These are phyloP conservation scores for Medicago ruthenica DNA, from an alignment of 306 rosid species.

Conservation along the genomic window DNA sequence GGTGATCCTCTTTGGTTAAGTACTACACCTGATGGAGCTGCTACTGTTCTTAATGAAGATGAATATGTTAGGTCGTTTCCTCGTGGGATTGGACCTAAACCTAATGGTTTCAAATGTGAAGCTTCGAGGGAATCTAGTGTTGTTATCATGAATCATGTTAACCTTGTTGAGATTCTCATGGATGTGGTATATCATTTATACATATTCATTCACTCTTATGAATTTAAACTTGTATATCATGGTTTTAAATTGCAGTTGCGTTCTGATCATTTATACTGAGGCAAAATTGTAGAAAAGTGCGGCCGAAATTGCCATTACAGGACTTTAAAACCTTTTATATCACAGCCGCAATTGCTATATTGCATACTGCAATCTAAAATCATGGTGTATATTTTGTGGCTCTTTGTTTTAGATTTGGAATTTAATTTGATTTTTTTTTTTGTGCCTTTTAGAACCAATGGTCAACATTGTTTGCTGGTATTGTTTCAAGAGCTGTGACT, in stretches of 20 bases:
- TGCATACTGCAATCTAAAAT: neutral
- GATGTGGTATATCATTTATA: conserved; percentile 62
- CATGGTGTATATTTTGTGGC: neutral
- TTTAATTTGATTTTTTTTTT: neutral
- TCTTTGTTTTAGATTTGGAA: neutral
- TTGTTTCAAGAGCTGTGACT: conserved; percentile 94
- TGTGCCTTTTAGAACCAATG: conserved; percentile 65
- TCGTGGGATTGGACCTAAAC: conserved; percentile 79
- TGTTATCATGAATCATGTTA: conserved; percentile 89
- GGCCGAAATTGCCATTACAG: too few relatives aligned
- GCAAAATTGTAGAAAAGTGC: too few relatives aligned
- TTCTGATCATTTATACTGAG: too few relatives aligned
- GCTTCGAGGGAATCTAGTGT: conserved; percentile 83
- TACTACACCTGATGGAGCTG: conserved; percentile 62
- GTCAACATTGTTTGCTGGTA: conserved; percentile 86
- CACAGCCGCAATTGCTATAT: neutral
- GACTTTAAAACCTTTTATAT: neutral
- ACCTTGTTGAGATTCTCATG: conserved; percentile 95
- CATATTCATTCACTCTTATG: too few relatives aligned
- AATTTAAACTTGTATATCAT: too few relatives aligned
- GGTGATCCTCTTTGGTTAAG: conserved; percentile 94
- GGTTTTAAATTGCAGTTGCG: neutral
- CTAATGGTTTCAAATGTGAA: conserved; percentile 72
- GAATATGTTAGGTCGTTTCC: conserved; percentile 85
- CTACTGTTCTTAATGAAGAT: conserved; percentile 70